Evolutionary conservation across 768 basidiomycete genomes (phyloP).

Genomic region (Pleurotus eryngii): DNA sequence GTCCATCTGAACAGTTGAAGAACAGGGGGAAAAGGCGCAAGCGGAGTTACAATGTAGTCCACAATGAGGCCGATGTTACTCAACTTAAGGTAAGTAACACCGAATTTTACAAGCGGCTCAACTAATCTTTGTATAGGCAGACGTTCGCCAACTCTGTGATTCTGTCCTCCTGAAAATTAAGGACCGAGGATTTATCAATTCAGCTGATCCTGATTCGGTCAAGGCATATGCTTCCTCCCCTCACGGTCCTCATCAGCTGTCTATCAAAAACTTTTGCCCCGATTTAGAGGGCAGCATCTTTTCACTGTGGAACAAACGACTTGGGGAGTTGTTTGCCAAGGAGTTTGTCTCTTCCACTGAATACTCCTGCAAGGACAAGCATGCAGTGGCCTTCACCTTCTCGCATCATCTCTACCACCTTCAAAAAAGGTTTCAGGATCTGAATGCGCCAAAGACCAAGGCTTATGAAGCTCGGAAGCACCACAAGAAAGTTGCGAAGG

Average conservation of each 20-base stretch:
- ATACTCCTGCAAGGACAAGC: not conserved
- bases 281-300: not conserved
- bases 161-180: not conserved
- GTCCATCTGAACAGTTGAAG: too few relatives aligned
- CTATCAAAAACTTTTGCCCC: not conserved
- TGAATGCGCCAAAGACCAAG: not conserved
- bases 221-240: not conserved
- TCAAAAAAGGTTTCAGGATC: not conserved
- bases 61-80: too few relatives aligned
- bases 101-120: not conserved
- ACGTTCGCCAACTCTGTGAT: not conserved
- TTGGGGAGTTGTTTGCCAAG: not conserved
- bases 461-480: too few relatives aligned
- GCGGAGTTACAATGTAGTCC: too few relatives aligned
- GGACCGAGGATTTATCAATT: not conserved
- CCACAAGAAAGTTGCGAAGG: too few relatives aligned
- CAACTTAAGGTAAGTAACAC: too few relatives aligned
- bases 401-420: not conserved
- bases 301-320: constrained; percentile 2
- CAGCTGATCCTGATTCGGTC: not conserved
- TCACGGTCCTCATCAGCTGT: not conserved
- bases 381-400: not conserved
- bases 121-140: not conserved
- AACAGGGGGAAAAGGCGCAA: too few relatives aligned
- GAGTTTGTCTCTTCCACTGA: not conserved